Evolutionary conservation across 345 rosid genomes (phyloP).

Genomic region (Lepidium aucheri): DNA sequence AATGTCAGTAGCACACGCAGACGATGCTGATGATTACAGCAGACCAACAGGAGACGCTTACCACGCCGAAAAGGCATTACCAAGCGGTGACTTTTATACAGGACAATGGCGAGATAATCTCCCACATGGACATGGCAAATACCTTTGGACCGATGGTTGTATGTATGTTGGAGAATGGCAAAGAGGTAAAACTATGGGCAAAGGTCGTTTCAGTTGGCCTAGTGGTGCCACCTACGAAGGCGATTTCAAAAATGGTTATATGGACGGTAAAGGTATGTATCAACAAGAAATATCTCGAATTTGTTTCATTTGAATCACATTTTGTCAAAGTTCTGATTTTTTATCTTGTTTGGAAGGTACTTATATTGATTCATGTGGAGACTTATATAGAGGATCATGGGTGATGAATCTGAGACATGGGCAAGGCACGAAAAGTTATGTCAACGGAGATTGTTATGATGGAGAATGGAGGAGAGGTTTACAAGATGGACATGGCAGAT

Average conservation of each 20-base stretch:
- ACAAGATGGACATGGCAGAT: constrained; percentile 86
- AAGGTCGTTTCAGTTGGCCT: constrained; percentile 88
- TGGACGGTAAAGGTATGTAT: constrained; percentile 73
- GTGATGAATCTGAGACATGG: constrained; percentile 90
- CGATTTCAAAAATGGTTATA: constrained; percentile 74
- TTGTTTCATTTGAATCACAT: neutral
- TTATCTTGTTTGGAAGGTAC: constrained; percentile 27
- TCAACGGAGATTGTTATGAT: constrained; percentile 72
- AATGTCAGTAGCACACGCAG: constrained; percentile 89
- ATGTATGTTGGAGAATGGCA: constrained; percentile 92
- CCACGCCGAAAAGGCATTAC: constrained; percentile 48
- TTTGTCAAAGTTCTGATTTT: neutral
- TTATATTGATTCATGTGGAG: constrained; percentile 61
- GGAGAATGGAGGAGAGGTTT: constrained; percentile 88
- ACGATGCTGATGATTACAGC: constrained; percentile 65
- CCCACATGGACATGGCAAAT: constrained; percentile 84
- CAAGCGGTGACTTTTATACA: constrained; percentile 80
- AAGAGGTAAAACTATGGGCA: constrained; percentile 63
- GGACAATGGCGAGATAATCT: constrained; percentile 62
- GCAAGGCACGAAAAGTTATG: constrained; percentile 55
- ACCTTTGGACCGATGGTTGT: constrained; percentile 89
- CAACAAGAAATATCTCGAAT: no score
- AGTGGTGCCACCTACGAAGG: constrained; percentile 95
- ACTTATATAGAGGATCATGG: constrained; percentile 72
- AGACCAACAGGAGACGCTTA: constrained; percentile 32